A percentile compares a stretch with the other conserved stretches of the same genome.
Conservation (phyloP, 331 rosid species). For the Acacia concinna region DNA sequence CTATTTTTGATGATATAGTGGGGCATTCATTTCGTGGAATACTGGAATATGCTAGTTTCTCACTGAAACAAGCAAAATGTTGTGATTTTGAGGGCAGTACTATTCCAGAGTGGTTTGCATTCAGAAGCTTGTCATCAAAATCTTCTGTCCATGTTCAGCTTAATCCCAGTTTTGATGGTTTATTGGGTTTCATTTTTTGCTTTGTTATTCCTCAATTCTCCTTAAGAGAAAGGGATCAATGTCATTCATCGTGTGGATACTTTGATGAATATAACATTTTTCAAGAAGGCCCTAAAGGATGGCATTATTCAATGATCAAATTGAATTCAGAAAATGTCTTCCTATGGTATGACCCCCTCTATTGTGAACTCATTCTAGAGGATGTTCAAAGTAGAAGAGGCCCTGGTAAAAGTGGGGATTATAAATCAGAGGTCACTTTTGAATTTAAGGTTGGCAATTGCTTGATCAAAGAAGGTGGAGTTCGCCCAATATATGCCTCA, state of each 20-base stretch:
- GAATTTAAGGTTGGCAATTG: not conserved
- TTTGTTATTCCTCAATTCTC: not conserved
- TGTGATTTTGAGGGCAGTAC: not conserved
- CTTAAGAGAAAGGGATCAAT: not conserved
- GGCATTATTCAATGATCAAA: not conserved
- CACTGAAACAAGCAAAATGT: not conserved
- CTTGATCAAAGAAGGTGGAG: slow-evolving; percentile 1
- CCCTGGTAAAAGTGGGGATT: not conserved
- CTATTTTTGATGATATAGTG: not conserved
- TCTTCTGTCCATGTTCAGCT: not conserved
- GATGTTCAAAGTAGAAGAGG: not conserved
- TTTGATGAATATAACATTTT: not conserved
- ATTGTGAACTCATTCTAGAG: not conserved
- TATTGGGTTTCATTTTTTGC: not conserved
- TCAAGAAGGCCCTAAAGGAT: not conserved
- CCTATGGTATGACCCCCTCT: not conserved
- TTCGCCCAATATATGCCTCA: not conserved
- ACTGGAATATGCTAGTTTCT: not conserved
- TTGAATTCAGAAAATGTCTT: not conserved
- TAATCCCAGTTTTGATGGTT: not conserved
- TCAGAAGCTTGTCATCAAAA: not conserved
- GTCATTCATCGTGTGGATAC: not conserved
- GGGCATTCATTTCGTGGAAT: not conserved
- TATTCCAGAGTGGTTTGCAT: not conserved
- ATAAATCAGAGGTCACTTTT: not conserved